Conservation (phyloP, 2,329 filamentous ascomycete genomes). For the Fusarium sp. region DNA sequence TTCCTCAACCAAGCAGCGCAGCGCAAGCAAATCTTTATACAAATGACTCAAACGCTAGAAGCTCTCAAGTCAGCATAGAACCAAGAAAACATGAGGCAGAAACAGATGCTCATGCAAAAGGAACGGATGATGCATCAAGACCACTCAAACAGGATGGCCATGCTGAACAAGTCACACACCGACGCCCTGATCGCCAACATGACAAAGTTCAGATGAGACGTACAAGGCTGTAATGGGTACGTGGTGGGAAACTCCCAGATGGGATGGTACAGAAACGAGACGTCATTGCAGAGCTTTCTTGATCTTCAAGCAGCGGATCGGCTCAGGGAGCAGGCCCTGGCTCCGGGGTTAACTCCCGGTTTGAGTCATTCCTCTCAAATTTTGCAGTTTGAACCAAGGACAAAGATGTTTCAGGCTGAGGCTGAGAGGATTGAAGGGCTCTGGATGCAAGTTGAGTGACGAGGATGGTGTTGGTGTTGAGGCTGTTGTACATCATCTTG, state of each 20-base stretch:
- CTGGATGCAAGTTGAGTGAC: background rate
- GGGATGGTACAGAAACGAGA: background rate
- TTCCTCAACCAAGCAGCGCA: background rate
- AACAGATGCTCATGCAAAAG: background rate
- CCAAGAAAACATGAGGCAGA: background rate
- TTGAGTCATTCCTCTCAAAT: background rate
- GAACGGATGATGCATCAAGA: background rate
- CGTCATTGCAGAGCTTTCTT: background rate
- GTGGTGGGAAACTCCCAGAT: background rate
- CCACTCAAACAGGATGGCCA: background rate
- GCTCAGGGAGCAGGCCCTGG: background rate
- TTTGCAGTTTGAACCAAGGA: background rate
- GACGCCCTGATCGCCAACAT: background rate
- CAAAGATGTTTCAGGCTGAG: background rate
- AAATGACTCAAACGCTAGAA: background rate
- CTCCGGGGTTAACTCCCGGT: background rate
- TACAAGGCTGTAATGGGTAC: background rate
- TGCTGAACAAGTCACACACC: background rate
- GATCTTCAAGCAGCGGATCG: background rate
- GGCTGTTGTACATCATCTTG: background rate
- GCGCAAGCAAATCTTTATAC: background rate
- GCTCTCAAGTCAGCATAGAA: background rate
- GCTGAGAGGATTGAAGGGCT: background rate
- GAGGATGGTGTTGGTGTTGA: background rate
- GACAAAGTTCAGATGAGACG: background rate